These are phyloP conservation scores for Clitopilus passeckerianus DNA, from an alignment of 768 basidiomycete genomes.

Conservation along the genomic window DNA sequence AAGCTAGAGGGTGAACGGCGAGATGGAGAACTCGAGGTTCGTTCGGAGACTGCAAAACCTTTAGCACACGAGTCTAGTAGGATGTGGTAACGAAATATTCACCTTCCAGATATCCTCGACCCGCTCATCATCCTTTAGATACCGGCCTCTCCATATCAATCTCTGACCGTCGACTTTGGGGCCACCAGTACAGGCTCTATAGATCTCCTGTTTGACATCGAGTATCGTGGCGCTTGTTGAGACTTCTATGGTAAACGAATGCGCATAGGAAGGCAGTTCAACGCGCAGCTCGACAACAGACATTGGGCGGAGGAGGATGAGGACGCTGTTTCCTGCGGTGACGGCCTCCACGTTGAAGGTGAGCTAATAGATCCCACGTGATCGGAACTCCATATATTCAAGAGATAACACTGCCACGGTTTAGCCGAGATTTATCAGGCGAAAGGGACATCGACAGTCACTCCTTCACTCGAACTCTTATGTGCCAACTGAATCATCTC, in stretches of 20 bases:
- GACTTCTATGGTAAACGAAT: slow-evolving; percentile 57
- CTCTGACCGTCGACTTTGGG: slow-evolving; percentile 70
- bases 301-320: slow-evolving; percentile 21
- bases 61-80: slow-evolving; percentile 6
- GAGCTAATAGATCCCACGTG: slow-evolving; percentile 6
- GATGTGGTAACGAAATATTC: slow-evolving; percentile 15
- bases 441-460: slow-evolving; percentile 27
- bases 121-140: slow-evolving; percentile 59
- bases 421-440: neutral
- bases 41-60: slow-evolving; percentile 37
- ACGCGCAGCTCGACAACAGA: slow-evolving; percentile 51
- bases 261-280: slow-evolving; percentile 72
- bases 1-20: slow-evolving; percentile 76
- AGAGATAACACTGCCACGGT: neutral
- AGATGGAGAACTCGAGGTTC: slow-evolving; percentile 66
- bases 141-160: slow-evolving; percentile 71
- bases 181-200: slow-evolving; percentile 50
- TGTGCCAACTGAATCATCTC: slow-evolving; percentile 75
- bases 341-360: slow-evolving; percentile 17
- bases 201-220: slow-evolving; percentile 68
- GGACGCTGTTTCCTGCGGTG: slow-evolving; percentile 1
- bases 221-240: slow-evolving; percentile 42
- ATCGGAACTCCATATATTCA: slow-evolving; percentile 1
- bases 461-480: slow-evolving; percentile 58
- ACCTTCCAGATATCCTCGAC: slow-evolving; percentile 71